Evolutionary conservation across 345 rosid species (phyloP), one percentile per base, ranked within the genome.

Genomic region (Arabidopsis arenosa): DNA sequence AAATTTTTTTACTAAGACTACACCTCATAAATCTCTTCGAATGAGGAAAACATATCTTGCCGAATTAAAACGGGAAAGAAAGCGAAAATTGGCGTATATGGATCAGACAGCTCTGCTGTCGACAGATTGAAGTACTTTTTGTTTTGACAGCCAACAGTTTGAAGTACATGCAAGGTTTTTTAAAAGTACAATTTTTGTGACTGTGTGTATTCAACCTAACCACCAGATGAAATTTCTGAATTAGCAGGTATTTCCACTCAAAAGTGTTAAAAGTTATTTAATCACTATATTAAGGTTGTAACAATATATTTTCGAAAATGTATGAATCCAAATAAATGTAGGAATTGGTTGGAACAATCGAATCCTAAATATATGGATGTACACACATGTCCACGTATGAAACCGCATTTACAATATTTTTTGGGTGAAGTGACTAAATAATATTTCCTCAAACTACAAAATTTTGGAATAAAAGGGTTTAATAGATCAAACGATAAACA

Each of bases 401-500:
- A 56, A 55, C 47, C 18, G 39, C 63, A 56, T 17, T 43, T 28
- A 21, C 56, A 55, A 39, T 61, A 18, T 2, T 23, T 37, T 66
- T 21, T 9, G 14, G 3, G 26, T 14, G 52, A 60, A 49, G 9
- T 41, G 49, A 75, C 21, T 11, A 75, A 49, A 30, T 17, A 49
- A 30, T 17, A 18, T 40, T 58, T 59, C 73, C 45, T 48, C 61
- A 58, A 58, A 28, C 18, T 33, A n/a, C 48, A 54, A 65, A 44
- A 21, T 2, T 23, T 23, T 56, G 56, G 56, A 63, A 32, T 9
- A 12, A 13, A 39, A 40, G 17, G 39, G 28, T 75, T 49, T 75
- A 13, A 11, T 58, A 75, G 58, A 59, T 18, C 21, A 43, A 21
- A 48, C 41, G 0, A 53, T 55, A 56, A 32, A 26, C 35, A 69